Evolutionary conservation across 2,329 filamentous ascomycete species (phyloP), one percentile per base, ranked within the genome.

Genomic region (Botrytis cinerea): DNA sequence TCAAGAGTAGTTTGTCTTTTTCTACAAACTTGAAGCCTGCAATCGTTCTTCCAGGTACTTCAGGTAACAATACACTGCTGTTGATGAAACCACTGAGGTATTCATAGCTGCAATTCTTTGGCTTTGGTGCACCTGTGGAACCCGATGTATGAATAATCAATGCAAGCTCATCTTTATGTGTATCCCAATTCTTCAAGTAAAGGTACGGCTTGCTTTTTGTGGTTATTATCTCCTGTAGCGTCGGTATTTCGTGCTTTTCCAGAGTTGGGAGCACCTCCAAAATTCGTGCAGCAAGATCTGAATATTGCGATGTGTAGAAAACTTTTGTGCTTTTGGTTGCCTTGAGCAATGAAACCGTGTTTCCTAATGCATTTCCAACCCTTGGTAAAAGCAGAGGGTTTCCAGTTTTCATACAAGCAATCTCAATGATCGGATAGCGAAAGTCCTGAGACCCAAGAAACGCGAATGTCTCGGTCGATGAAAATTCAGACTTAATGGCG

Each of bases 81-180:
- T 43, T 81, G 74, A 85, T 83, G 78, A 83, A 80, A 0, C 82
- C 80, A 1, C 78, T 77, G 9, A 83, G 73, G 46, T 78, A 75
- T 4, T n/a, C 76, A 72, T 88, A 84, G 3, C 84, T 86, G 60
- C 86, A 83, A 74, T 83, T 85, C 63, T 88, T 87, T 0, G 86
- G 86, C 71, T 91, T 91, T 0, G 89, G 89, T 0, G 90, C 82
- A 0, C 89, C 89, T 0, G 90, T 85, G 0, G 86, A 88, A 4
- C 89, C 89, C 43, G 78, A 76, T n/a, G 78, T 18, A 43, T 79
- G 77, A 1, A 80, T 78, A 28, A 81, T 80, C 46, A 77, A 78
- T 3, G 83, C 82, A 0, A 82, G 81, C 1, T 85, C 84, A 48
- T 81, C 73, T 0, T 75, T 77, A 5, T 82, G 82, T 9, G 80